These are phyloP conservation scores for Flaveria linearis DNA, from an alignment of 129 eudicot genomes.

Conservation along the genomic window DNA sequence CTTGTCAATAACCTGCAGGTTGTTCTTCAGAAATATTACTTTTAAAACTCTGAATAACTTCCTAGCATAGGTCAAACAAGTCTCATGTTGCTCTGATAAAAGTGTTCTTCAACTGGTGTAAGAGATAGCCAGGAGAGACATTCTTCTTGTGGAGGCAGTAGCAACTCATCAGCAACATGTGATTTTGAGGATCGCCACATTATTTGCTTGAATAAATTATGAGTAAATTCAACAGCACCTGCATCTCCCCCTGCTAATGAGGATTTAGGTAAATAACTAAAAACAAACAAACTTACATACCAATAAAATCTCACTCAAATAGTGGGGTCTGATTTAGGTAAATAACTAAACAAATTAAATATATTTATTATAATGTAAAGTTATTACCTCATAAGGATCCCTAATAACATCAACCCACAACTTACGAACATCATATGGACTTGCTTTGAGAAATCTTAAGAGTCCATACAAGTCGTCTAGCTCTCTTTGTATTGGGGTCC, in stretches of 20 bases:
- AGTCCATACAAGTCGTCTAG: conserved; percentile 94
- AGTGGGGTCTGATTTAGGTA: not conserved
- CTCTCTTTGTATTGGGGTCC: conserved; percentile 91
- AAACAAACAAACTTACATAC: not conserved
- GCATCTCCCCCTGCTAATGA: conserved; percentile 66
- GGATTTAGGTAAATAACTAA: conserved; percentile 8
- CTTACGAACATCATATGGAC: conserved; percentile 68
- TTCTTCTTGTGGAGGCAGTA: conserved; percentile 95
- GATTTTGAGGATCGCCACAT: conserved; percentile 96
- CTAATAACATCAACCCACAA: conserved; percentile 94
- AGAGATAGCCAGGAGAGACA: conserved; percentile 79
- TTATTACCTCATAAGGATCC: conserved; percentile 82
- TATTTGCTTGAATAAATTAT: conserved; percentile 60
- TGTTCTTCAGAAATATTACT: conserved; percentile 42
- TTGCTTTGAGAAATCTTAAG: conserved; percentile 73
- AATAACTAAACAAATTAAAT: not conserved
- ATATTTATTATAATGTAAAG: not conserved
- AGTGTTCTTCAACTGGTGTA: conserved; percentile 82
- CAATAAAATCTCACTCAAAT: too few relatives aligned
- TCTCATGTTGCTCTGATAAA: conserved; percentile 93
- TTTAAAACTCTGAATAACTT: conserved; percentile 64
- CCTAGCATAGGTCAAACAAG: conserved; percentile 81
- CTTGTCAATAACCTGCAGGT: conserved; percentile 50
- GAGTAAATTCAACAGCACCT: conserved; percentile 71
- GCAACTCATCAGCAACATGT: conserved; percentile 78